Evolutionary conservation across 495 filamentous ascomycete species (phyloP).

Genomic region (Alectoria sarmentosa): DNA sequence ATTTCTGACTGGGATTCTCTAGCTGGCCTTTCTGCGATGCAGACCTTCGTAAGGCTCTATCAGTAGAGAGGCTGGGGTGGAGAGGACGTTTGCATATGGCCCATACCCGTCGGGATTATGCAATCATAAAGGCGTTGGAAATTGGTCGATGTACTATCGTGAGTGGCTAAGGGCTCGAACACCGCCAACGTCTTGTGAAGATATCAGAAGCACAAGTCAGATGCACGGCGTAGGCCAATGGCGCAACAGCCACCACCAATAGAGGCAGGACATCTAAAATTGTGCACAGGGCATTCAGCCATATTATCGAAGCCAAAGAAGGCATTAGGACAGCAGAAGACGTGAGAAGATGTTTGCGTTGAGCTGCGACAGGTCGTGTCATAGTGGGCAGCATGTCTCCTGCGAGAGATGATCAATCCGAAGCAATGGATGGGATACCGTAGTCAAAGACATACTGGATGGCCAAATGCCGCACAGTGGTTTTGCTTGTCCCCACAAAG

Average conservation of each 20-base stretch:
- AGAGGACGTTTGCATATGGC: background rate
- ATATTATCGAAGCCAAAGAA: conserved; percentile 2
- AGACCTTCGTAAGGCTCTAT: background rate
- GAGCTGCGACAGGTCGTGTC: conserved; percentile 10
- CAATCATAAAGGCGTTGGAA: background rate
- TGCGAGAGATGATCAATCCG: background rate
- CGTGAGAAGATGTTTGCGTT: conserved; percentile 11
- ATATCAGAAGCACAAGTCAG: conserved; percentile 23
- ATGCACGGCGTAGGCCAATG: conserved; percentile 29
- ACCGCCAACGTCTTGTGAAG: conserved; percentile 14
- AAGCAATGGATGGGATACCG: background rate
- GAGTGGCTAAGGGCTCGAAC: conserved; percentile 5
- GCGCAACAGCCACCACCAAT: conserved; percentile 37
- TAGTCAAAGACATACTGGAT: conserved; percentile 6
- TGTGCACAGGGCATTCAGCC: conserved; percentile 10
- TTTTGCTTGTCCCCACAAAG: conserved; percentile 6
- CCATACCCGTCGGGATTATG: background rate
- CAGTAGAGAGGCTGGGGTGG: background rate
- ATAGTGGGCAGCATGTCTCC: conserved; percentile 18
- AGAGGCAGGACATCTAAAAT: conserved; percentile 27
- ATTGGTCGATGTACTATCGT: background rate
- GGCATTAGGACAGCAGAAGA: conserved; percentile 14
- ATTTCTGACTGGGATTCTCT: background rate
- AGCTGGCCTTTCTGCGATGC: background rate
- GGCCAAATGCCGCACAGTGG: conserved; percentile 10